Percentiles rank a stretch among this genome's conserved stretches.
phyloP scores from a whole-genome alignment of 1,284 basidiomycete genomes.

The Polyporus tsugae region DNA sequence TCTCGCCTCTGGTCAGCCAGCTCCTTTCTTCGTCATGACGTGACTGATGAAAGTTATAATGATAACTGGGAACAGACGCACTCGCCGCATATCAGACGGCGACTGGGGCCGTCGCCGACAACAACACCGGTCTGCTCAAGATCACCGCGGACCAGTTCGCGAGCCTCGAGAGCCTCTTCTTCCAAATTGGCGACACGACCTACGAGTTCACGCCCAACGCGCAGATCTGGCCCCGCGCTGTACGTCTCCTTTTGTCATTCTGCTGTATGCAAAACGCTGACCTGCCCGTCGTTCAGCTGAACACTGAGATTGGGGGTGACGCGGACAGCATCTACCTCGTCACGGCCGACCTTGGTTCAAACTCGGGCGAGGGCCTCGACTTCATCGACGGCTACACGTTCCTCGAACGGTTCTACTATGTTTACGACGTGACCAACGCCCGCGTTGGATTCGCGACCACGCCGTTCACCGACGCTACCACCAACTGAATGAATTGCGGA shows the following conservation, averaged over 20 bases:
- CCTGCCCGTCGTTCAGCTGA: slow-evolving; percentile 32
- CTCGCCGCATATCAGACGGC: slow-evolving; percentile 32
- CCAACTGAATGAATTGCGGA: slow-evolving; percentile 41
- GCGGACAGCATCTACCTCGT: slow-evolving; percentile 39
- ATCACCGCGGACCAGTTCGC: slow-evolving; percentile 35
- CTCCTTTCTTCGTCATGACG: too few species aligned
- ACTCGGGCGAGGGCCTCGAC: slow-evolving; percentile 38
- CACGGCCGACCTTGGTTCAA: slow-evolving; percentile 35
- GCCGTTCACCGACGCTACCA: slow-evolving; percentile 46
- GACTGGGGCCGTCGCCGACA: slow-evolving; percentile 36
- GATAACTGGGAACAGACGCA: slow-evolving; percentile 29
- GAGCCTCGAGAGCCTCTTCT: slow-evolving; percentile 38
- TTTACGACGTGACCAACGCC: slow-evolving; percentile 43
- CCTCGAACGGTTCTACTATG: slow-evolving; percentile 41
- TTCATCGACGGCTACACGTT: slow-evolving; percentile 40
- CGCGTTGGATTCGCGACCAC: slow-evolving; percentile 55
- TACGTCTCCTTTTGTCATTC: slow-evolving; percentile 16
- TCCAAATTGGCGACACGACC: slow-evolving; percentile 36
- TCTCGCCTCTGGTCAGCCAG: slow-evolving; percentile 44
- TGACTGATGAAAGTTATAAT: neutral
- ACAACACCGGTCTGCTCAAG: slow-evolving; percentile 36
- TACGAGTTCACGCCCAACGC: slow-evolving; percentile 41
- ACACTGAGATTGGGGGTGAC: slow-evolving; percentile 40
- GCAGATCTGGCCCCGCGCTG: slow-evolving; percentile 39
- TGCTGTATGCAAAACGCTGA: neutral